These are phyloP conservation scores for Diatrype stigma DNA, from an alignment of 2,329 filamentous ascomycete genomes.

Conservation along the genomic window DNA sequence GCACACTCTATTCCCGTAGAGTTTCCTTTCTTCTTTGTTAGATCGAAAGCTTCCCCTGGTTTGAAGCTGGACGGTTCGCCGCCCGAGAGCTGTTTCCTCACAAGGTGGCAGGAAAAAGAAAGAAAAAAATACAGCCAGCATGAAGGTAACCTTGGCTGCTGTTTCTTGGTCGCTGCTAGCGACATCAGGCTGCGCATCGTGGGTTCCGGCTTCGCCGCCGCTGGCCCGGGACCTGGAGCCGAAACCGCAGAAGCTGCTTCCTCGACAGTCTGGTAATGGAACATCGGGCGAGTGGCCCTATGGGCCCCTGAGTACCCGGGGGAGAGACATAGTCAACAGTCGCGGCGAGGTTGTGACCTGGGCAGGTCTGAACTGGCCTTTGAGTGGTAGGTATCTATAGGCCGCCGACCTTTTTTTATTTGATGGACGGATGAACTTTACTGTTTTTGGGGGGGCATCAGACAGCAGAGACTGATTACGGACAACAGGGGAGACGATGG, in stretches of 20 bases:
- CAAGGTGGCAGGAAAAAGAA: background rate
- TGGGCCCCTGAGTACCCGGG: conserved; percentile 33
- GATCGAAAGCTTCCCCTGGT: too few relatives aligned
- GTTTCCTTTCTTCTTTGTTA: too few relatives aligned
- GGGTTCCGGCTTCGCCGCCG: conserved; percentile 8
- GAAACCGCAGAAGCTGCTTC: conserved; percentile 6
- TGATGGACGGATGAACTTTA: too few relatives aligned
- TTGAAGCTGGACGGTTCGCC: too few relatives aligned
- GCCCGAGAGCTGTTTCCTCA: too few relatives aligned
- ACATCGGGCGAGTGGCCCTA: conserved; percentile 29
- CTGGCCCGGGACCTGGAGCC: conserved; percentile 7
- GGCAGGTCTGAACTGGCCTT: conserved; percentile 34
- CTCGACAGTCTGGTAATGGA: conserved; percentile 12
- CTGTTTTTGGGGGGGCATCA: background rate
- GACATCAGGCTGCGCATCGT: conserved; percentile 12
- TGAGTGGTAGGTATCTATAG: conserved; percentile 25
- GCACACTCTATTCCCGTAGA: too few relatives aligned
- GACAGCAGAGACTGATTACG: conserved; percentile 9
- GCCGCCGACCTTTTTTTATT: too few relatives aligned
- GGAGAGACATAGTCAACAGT: conserved; percentile 34
- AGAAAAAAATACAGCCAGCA: background rate
- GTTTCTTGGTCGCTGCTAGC: conserved; percentile 11
- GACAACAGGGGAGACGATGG: conserved; percentile 44
- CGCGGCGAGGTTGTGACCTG: conserved; percentile 32
- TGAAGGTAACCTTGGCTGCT: conserved; percentile 11